phyloP scores from a whole-genome alignment of 2,329 filamentous ascomycete species.

The Hypoxylon sp. region DNA sequence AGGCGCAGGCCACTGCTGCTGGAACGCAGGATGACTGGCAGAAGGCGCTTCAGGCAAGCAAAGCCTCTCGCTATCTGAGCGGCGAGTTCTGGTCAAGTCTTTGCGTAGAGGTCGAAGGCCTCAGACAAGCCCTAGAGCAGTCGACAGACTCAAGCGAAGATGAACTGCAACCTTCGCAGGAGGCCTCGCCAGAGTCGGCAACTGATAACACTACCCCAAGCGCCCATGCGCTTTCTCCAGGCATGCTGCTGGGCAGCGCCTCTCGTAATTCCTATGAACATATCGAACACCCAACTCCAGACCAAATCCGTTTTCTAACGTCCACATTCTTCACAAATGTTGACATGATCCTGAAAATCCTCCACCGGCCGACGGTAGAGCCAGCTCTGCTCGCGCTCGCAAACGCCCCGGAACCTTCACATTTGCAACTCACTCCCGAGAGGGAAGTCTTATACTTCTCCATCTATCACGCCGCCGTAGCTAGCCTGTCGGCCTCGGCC shows the following conservation, averaged over 20 bases:
- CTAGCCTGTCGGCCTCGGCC: slow-evolving; percentile 51
- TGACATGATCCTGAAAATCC: slow-evolving; percentile 60
- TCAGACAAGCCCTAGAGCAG: slow-evolving; percentile 60
- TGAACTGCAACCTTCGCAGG: slow-evolving; percentile 50
- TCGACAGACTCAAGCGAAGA: slow-evolving; percentile 58
- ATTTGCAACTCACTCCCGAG: slow-evolving; percentile 41
- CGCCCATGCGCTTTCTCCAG: slow-evolving; percentile 35
- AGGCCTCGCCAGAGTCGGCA: slow-evolving; percentile 43
- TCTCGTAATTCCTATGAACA: slow-evolving; percentile 21
- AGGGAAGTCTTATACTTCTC: slow-evolving; percentile 58
- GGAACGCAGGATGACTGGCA: slow-evolving; percentile 21
- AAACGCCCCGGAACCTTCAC: slow-evolving; percentile 46
- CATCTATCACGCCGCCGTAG: slow-evolving; percentile 59
- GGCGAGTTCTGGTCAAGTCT: slow-evolving; percentile 61
- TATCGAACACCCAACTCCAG: slow-evolving; percentile 54
- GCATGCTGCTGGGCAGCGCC: slow-evolving; percentile 49
- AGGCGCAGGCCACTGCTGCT: not conserved
- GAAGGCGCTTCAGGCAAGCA: slow-evolving; percentile 24
- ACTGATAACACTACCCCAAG: slow-evolving; percentile 21
- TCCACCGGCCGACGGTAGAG: slow-evolving; percentile 58
- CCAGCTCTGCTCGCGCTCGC: slow-evolving; percentile 54
- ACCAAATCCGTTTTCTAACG: slow-evolving; percentile 56
- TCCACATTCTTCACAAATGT: slow-evolving; percentile 57
- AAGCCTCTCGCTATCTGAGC: slow-evolving; percentile 57
- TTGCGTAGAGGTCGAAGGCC: slow-evolving; percentile 60